These are phyloP conservation scores for Debaryomyces nepalensis DNA, from an alignment of 1,139 yeast genomes.

Conservation along the genomic window DNA sequence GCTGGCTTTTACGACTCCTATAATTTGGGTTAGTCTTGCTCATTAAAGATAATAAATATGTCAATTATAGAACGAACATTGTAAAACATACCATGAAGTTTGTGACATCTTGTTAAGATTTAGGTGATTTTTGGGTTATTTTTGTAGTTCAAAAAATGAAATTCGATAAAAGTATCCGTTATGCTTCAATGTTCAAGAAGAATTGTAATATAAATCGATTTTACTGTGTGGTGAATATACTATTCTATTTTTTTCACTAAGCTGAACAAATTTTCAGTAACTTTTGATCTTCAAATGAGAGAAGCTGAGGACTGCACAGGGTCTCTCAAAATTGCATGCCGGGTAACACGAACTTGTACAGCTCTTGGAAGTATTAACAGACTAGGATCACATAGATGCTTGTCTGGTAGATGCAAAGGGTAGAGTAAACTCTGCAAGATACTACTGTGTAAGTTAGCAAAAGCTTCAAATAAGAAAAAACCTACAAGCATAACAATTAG, in stretches of 20 bases:
- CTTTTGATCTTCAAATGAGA: slow-evolving; percentile 8
- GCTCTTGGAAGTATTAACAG: no score
- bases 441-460: no score
- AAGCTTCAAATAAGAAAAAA: no score
- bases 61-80: not conserved
- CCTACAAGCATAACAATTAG: no score
- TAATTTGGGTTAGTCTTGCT: slow-evolving; percentile 10
- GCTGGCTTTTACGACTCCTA: slow-evolving; percentile 18
- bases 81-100: slow-evolving; percentile 23
- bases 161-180: slow-evolving; percentile 2
- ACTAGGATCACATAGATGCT: no score
- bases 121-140: slow-evolving; percentile 1
- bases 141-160: slow-evolving; percentile 1
- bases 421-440: no score
- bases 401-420: no score
- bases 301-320: slow-evolving; percentile 1
- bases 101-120: slow-evolving; percentile 19
- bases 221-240: slow-evolving; percentile 2
- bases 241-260: not conserved
- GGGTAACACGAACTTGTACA: not conserved
- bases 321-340: not conserved
- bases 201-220: slow-evolving; percentile 7
- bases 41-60: no score
- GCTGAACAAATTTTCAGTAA: slow-evolving; percentile 10
- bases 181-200: slow-evolving; percentile 4